Evolutionary conservation across 2,329 filamentous ascomycete genomes (phyloP), one percentile per base, ranked within the genome.

Genomic region (Fusarium sambucinum): DNA sequence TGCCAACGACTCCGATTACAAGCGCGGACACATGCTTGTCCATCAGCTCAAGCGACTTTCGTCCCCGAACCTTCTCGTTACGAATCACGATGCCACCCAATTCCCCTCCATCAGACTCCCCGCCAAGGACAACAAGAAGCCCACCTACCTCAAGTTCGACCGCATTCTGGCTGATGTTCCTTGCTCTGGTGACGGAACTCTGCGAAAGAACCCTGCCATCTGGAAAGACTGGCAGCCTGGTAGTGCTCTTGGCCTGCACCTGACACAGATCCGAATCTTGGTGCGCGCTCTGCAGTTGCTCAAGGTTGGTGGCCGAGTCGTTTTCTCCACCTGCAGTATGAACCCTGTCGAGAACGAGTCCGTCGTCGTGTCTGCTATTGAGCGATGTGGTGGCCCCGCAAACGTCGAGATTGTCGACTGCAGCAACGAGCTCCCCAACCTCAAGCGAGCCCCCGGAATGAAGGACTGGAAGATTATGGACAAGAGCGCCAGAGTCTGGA

Each of bases 291-390:
- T 99, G 52, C 95, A 98, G 81, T 93, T 99, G 89, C 88, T 99
- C 70, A 98, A 97, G 84, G 91, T 93, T 57, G 95, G 96, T 40
- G 96, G 96, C 52, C 89, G 94, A 67, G 92, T 98, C 29, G 95
- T 99, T 53, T 99, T 98, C 82, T 98, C 95, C 5, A 99, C 96
- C 21, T 99, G 96, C 85, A 97, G 94, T 79, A 93, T 99, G 92
- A 99, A 99, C 81, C 96, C 96, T 0, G 89, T 98, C 29, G 96
- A 99, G 83, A 97, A 99, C 75, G 96, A 99, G 81, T 91, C 96
- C 9, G 94, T 98, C 17, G 84, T 99, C 63, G 89, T 92, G 1
- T 90, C 91, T 27, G 96, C 96, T 13, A 94, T 99, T 72, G 91
- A 94, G 73, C 88, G 94, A 58, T 98, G 94, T 75, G 96, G 96